Evolutionary conservation across 2,329 filamentous ascomycete species (phyloP).

Genomic region (Ceratocystis cacaofunesta): DNA sequence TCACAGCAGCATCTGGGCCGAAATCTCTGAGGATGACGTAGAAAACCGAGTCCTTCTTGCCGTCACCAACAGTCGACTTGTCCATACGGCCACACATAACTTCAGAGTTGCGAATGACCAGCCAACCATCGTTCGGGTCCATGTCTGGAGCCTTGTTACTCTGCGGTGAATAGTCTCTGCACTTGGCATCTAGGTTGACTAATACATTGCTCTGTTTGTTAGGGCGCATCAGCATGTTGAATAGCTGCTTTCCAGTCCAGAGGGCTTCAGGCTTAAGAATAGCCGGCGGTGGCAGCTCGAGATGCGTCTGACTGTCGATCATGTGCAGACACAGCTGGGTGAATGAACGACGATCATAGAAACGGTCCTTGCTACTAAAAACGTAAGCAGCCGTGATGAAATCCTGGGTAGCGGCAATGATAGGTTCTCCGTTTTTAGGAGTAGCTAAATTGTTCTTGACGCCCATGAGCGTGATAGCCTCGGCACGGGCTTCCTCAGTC

Average conservation of each 20-base stretch:
- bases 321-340: constrained; percentile 86
- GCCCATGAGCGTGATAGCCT: constrained; percentile 93
- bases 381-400: constrained; percentile 94
- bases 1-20: constrained; percentile 73
- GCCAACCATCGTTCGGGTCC: constrained; percentile 75
- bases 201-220: constrained; percentile 69
- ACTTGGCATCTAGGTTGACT: constrained; percentile 87
- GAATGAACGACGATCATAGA: constrained; percentile 80
- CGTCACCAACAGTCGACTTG: constrained; percentile 90
- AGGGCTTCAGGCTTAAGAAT: constrained; percentile 72
- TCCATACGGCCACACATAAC: constrained; percentile 98
- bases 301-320: constrained; percentile 62
- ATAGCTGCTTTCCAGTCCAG: constrained; percentile 96
- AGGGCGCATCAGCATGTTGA: constrained; percentile 79
- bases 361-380: constrained; percentile 80
- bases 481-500: constrained; percentile 87
- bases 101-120: constrained; percentile 90
- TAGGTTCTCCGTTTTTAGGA: constrained; percentile 93
- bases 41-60: constrained; percentile 96
- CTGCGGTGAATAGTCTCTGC: constrained; percentile 59
- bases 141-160: constrained; percentile 49
- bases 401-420: constrained; percentile 97
- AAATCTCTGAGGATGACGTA: constrained; percentile 94
- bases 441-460: constrained; percentile 93
- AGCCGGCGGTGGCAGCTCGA: constrained; percentile 76